phyloP scores from a whole-genome alignment of 2,329 filamentous ascomycete species.

The Cordyceps pruinosa region DNA sequence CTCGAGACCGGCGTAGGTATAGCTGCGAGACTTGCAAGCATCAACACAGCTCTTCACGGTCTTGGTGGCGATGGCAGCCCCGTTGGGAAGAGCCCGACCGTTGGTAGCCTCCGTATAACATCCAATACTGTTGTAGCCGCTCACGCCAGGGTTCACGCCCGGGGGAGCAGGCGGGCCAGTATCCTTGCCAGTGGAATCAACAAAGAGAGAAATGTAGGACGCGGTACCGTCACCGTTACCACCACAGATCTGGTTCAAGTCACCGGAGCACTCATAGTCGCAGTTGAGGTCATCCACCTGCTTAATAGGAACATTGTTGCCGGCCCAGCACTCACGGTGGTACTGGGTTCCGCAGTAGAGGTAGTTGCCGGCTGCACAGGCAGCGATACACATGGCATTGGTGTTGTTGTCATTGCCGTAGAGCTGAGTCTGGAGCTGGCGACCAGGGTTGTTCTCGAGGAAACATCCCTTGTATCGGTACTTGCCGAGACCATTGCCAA shows the following conservation, averaged over 20 bases:
- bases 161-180: constrained; percentile 19
- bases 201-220: constrained; percentile 43
- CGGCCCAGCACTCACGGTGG: constrained; percentile 48
- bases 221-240: constrained; percentile 37
- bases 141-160: constrained; percentile 31
- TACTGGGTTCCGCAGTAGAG: constrained; percentile 45
- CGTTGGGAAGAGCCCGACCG: constrained; percentile 27
- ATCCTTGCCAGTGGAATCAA: constrained; percentile 22
- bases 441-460: constrained; percentile 47
- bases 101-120: constrained; percentile 31
- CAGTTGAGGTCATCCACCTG: constrained; percentile 41
- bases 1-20: constrained; percentile 29
- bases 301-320: constrained; percentile 37
- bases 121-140: constrained; percentile 29
- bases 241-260: constrained; percentile 45
- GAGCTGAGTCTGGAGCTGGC: constrained; percentile 40
- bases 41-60: constrained; percentile 29
- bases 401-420: constrained; percentile 36
- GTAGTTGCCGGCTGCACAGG: constrained; percentile 31
- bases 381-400: constrained; percentile 37
- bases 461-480: constrained; percentile 50
- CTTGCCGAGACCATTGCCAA: constrained; percentile 35
- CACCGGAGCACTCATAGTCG: constrained; percentile 44
- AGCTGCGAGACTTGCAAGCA: constrained; percentile 24
- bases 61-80: constrained; percentile 17